These are phyloP conservation scores for Paramecium bursaria DNA, from an alignment of 73 alveolate species.

Conservation along the genomic window DNA sequence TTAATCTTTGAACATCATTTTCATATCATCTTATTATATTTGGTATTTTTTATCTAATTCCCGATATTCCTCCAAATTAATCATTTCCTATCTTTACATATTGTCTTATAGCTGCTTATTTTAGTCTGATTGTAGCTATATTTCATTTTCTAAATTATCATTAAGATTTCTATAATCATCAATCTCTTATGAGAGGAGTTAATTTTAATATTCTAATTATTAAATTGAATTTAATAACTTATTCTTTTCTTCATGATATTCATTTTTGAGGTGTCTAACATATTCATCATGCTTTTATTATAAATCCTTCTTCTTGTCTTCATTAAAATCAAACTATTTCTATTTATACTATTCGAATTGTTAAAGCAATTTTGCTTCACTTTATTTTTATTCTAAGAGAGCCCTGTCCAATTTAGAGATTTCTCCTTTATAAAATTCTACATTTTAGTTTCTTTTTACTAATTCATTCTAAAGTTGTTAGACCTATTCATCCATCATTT, in stretches of 20 bases:
- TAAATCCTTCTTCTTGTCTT: slow-evolving; percentile 8
- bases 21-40: too few species aligned
- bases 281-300: background rate
- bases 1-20: too few species aligned
- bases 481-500: slow-evolving; percentile 56
- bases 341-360: background rate
- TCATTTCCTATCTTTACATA: too few species aligned
- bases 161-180: too few species aligned
- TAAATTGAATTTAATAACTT: background rate
- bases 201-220: too few species aligned
- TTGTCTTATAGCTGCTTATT: too few species aligned
- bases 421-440: slow-evolving; percentile 39
- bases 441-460: slow-evolving; percentile 1
- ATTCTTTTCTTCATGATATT: slow-evolving; percentile 5
- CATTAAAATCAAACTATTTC: background rate
- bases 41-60: too few species aligned
- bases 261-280: background rate
- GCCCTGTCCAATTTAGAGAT: background rate
- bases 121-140: too few species aligned
- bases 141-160: too few species aligned
- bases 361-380: slow-evolving; percentile 4
- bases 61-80: too few species aligned
- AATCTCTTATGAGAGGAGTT: too few species aligned
- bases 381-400: background rate
- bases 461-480: slow-evolving; percentile 19